Conservation (phyloP, 2,329 filamentous ascomycete genomes). For the Cadophora gregata region DNA sequence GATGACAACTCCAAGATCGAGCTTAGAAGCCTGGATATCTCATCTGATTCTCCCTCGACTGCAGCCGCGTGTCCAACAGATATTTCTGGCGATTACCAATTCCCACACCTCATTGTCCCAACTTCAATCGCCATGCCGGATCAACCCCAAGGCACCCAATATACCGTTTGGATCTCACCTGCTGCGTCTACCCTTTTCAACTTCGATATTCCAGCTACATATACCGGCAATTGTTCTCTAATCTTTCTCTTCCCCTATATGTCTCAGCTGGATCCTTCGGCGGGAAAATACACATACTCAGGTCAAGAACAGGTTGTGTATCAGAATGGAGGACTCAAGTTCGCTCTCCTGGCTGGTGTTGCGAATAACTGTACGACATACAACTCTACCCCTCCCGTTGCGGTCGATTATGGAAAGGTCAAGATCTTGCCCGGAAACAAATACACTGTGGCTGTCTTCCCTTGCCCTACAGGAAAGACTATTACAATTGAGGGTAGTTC, state of each 20-base stretch:
- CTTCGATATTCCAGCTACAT: slow-evolving; percentile 39
- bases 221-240: slow-evolving; percentile 39
- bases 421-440: slow-evolving; percentile 41
- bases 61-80: slow-evolving; percentile 34
- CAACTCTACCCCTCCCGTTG: slow-evolving; percentile 33
- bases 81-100: slow-evolving; percentile 36
- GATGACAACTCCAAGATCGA: not conserved
- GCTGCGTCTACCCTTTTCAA: slow-evolving; percentile 41
- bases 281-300: slow-evolving; percentile 36
- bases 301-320: slow-evolving; percentile 40
- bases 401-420: slow-evolving; percentile 38
- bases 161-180: slow-evolving; percentile 36
- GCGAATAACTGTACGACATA: slow-evolving; percentile 32
- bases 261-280: slow-evolving; percentile 31
- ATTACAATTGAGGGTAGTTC: slow-evolving; percentile 33
- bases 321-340: slow-evolving; percentile 39
- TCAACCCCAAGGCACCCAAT: slow-evolving; percentile 33
- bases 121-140: slow-evolving; percentile 35
- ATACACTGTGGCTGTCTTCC: slow-evolving; percentile 40
- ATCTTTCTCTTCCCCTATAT: slow-evolving; percentile 43
- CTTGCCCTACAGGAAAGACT: slow-evolving; percentile 33
- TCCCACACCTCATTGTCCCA: slow-evolving; percentile 41
- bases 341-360: slow-evolving; percentile 34
- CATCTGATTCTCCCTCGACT: not conserved
- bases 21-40: not conserved